These are phyloP conservation scores for Yamadazyma dendronema DNA, from an alignment of 1,139 yeast genomes.

Conservation along the genomic window DNA sequence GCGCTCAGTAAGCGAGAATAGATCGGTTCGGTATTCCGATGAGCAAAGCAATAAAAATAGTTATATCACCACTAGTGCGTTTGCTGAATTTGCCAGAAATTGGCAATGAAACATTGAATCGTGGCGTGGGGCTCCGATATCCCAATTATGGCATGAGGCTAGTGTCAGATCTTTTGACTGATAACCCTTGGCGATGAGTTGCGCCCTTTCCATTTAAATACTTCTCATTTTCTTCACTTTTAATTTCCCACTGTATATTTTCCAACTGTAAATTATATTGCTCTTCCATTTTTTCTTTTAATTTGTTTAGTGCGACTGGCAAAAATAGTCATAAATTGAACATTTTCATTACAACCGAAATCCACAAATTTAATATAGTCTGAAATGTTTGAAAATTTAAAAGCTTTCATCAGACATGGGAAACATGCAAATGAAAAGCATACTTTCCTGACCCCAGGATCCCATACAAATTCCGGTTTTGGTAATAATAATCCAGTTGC, in stretches of 20 bases:
- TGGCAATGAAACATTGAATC: neutral
- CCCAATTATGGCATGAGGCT: neutral
- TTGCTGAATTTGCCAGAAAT: neutral
- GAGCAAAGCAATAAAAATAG: neutral
- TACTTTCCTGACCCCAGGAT: constrained; percentile 1
- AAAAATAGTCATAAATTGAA: neutral
- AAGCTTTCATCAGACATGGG: constrained; percentile 83
- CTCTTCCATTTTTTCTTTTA: neutral
- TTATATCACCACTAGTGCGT: neutral
- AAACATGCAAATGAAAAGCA: constrained; percentile 60
- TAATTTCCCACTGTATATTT: neutral
- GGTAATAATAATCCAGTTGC: neutral
- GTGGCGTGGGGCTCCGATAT: neutral
- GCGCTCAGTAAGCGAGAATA: neutral
- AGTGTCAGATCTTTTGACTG: neutral
- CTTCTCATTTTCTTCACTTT: neutral
- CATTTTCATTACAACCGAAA: neutral
- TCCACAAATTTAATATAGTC: neutral
- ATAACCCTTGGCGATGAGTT: neutral
- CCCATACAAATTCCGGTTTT: neutral
- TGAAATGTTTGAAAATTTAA: constrained; percentile 57
- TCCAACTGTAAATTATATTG: neutral
- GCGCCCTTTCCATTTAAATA: neutral
- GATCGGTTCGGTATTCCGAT: neutral
- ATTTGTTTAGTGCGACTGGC: neutral